Percentiles rank a stretch among this genome's conserved stretches.
Evolutionary conservation across 352 stramenopile species (phyloP).

Genomic region (Globisporangium carolinianum): DNA sequence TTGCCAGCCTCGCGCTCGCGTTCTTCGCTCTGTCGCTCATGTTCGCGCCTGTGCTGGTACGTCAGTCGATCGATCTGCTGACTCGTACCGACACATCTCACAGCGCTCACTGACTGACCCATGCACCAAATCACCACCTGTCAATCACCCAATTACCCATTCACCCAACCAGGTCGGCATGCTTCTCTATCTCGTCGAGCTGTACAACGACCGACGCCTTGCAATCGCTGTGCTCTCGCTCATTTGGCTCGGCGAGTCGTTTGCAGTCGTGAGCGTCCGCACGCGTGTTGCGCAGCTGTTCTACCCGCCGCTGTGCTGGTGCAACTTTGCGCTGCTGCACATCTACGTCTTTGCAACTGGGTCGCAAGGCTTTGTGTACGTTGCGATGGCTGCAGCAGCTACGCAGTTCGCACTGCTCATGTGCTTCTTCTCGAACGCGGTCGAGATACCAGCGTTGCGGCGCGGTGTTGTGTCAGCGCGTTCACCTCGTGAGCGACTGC

Average conservation of each 20-base stretch:
- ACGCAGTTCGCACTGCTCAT: constrained; percentile 45
- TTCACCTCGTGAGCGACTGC: constrained; percentile 12
- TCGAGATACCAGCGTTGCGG: constrained; percentile 55
- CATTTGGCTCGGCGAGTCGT: constrained; percentile 88
- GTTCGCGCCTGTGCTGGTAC: constrained; percentile 91
- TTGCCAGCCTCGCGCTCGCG: constrained; percentile 71
- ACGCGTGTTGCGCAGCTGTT: constrained; percentile 60
- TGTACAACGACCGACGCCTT: constrained; percentile 91
- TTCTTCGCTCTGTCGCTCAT: constrained; percentile 91
- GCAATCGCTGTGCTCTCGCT: constrained; percentile 87
- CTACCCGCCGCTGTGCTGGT: constrained; percentile 89
- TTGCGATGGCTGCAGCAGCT: constrained; percentile 49
- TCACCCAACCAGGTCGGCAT: constrained; percentile 74
- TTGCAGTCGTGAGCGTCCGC: constrained; percentile 85
- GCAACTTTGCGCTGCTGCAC: constrained; percentile 93
- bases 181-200: constrained; percentile 94
- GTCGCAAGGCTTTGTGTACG: constrained; percentile 90
- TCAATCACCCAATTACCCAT: neutral
- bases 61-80: neutral
- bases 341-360: constrained; percentile 91
- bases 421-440: constrained; percentile 65
- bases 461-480: constrained; percentile 31
- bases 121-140: neutral
- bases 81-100: no score
- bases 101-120: no score